These are phyloP conservation scores for Aegle marmelos DNA, from an alignment of 345 rosid genomes.

Conservation along the genomic window DNA sequence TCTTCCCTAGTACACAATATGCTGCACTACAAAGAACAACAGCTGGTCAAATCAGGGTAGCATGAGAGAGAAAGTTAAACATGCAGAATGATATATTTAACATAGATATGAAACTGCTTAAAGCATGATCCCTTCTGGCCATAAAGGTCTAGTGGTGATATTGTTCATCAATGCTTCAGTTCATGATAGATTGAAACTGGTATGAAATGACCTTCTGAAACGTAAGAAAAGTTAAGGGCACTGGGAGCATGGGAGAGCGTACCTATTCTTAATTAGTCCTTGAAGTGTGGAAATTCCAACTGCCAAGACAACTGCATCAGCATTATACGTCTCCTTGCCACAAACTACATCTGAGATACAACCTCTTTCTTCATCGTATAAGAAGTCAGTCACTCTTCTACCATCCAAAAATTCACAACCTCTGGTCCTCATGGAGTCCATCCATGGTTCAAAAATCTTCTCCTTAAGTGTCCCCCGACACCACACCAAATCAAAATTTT, in stretches of 20 bases:
- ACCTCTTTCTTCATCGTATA: slow-evolving; percentile 40
- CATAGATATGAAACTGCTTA: neutral
- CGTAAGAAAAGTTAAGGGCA: neutral
- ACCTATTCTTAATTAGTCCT: slow-evolving; percentile 55
- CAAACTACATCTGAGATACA: slow-evolving; percentile 47
- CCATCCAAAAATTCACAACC: slow-evolving; percentile 40
- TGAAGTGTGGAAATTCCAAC: slow-evolving; percentile 46
- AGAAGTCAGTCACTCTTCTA: slow-evolving; percentile 34
- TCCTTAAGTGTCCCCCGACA: slow-evolving; percentile 43
- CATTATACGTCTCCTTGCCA: slow-evolving; percentile 31
- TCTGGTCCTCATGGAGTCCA: slow-evolving; percentile 34
- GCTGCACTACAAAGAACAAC: slow-evolving; percentile 50
- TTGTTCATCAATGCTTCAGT: neutral
- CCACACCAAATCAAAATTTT: slow-evolving; percentile 47
- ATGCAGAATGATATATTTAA: neutral
- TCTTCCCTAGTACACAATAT: slow-evolving; percentile 43
- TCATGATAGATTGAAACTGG: neutral
- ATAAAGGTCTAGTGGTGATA: neutral
- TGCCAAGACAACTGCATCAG: slow-evolving; percentile 57
- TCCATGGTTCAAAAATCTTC: slow-evolving; percentile 54
- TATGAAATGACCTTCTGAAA: neutral
- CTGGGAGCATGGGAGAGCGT: neutral
- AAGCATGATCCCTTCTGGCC: neutral
- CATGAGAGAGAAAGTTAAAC: neutral
- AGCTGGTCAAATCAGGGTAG: slow-evolving; percentile 24